Base-by-base conservation (phyloP, 2,329 filamentous ascomycete genomes). In the Sclerotinia nivalis region DNA sequence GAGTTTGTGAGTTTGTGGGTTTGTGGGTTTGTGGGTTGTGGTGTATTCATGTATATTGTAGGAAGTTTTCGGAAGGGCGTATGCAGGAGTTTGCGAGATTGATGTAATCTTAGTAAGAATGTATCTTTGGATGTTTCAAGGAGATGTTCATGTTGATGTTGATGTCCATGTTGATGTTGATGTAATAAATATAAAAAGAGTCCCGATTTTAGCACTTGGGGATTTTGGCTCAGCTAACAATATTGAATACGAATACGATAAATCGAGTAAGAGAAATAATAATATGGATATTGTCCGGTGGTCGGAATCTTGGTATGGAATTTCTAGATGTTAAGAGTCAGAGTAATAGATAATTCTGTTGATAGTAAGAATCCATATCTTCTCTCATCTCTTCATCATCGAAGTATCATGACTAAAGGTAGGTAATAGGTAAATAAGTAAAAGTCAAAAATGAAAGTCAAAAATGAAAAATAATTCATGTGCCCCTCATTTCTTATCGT, bases 21-120 rank as follows among this genome's bases (percentile, higher is more conserved):
- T 52, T 59, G 55, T n/a, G 2, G 31, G 54, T 37, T 31, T 25
- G 50, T 40, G 7, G 2, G 5, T 4, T 31, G 50, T 34, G 52
- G 20, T 28, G 6, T 59, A 25, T 43, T 6, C 1, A 6, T 45
- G 3, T 55, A 25, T 34, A 12, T 56, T 5, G 4, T 15, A n/a
- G 34, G 20, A 1, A 37, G 22, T 34, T 15, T 40, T 58, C 55
- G 20, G 10, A 15, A 13, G 2, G 31, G 20, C 28, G 34, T 13
- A 4, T 37, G 55, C 20, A 58, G 55, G 55, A 58, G 55, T 58
- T 58, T 58, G 55, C 55, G 55, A 58, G 55, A 22, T 37, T 20
- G 20, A 56, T 13, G 54, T 4, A 10, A 37, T 37, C 1, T 40
- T 8, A 10, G 9, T 4, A 31, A 34, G 28, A 31, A 34, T 56